Evolutionary conservation across 2,329 filamentous ascomycete genomes (phyloP), one percentile per base, ranked within the genome.

Genomic region (Huntiella decipiens): DNA sequence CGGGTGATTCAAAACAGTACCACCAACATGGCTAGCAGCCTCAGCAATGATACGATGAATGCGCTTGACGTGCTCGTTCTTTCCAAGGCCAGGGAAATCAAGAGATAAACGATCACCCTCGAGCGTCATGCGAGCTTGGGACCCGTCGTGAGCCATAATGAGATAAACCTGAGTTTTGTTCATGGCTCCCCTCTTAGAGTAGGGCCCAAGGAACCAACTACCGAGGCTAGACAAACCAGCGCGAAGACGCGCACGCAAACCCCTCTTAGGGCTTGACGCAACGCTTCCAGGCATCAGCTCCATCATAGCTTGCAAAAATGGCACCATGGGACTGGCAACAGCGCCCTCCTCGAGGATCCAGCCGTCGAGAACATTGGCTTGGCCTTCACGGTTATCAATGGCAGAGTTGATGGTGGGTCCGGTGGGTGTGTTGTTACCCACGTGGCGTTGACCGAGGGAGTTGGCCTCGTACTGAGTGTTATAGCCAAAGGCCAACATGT

Each of bases 61-160:
- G 17, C 65, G 58, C 47, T 66, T 62, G 35, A 76, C 67, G 43
- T 74, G 70, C 16, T 68, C 64, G 42, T 67, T 72, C 10, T 67
- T 64, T 3, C 71, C 70, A 3, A 75, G 71, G 0, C 74, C 74
- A 1, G 70, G 59, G 54, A 77, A 79, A 49, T 73, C 67, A 1
- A 81, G 62, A 3, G 70, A 62, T 0, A 72, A 71, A 53, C 71
- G 71, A 55, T 79, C 74, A 39, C 77, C 60, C 51, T 74, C 65
- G 5, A 82, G 61, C 0, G 66, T 68, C 40, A 81, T 55, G 5
- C 66, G 67, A 1, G 72, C 74, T 58, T 80, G 73, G 53, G 75
- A 74, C 38, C 68, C 74, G 52, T 79, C 76, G 53, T 80, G 75
- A 1, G 70, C 73, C 74, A 80, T 79, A 54, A 79, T 65, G 3